phyloP scores from a whole-genome alignment of 495 filamentous ascomycete species.

The Annulohypoxylon nitens region DNA sequence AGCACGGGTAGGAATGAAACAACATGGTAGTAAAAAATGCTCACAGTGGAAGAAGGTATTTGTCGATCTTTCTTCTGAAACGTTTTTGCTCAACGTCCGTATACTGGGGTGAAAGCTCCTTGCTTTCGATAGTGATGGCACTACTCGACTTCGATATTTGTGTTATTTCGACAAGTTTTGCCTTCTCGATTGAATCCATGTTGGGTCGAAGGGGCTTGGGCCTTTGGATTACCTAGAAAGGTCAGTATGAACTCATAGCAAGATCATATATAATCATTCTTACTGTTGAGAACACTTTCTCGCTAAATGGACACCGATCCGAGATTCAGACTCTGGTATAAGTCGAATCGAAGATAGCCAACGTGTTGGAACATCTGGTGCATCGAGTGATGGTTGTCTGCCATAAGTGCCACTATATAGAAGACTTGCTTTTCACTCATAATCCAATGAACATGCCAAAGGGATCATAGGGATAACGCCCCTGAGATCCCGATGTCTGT shows the following conservation, averaged over 20 bases:
- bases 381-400: not conserved
- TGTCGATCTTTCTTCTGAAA: constrained; percentile 43
- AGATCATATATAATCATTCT: not conserved
- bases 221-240: not conserved
- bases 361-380: not conserved
- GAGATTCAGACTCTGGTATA: not conserved
- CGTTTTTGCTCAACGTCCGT: constrained; percentile 40
- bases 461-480: not conserved
- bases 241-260: not conserved
- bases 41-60: constrained; percentile 42
- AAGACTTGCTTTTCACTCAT: not conserved
- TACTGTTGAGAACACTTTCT: not conserved
- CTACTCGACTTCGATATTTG: not conserved
- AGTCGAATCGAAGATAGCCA: not conserved
- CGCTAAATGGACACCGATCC: not conserved
- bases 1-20: not conserved
- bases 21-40: not conserved
- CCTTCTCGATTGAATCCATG: constrained; percentile 29
- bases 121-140: not conserved
- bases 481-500: not conserved
- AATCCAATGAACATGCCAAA: not conserved
- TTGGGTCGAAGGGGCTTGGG: not conserved
- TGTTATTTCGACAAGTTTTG: not conserved
- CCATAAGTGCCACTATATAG: not conserved
- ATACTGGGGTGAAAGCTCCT: constrained; percentile 32